Percentiles rank a stretch among this genome's conserved stretches.
phyloP scores from a whole-genome alignment of 306 rosid species.

The Vigna radiata region DNA sequence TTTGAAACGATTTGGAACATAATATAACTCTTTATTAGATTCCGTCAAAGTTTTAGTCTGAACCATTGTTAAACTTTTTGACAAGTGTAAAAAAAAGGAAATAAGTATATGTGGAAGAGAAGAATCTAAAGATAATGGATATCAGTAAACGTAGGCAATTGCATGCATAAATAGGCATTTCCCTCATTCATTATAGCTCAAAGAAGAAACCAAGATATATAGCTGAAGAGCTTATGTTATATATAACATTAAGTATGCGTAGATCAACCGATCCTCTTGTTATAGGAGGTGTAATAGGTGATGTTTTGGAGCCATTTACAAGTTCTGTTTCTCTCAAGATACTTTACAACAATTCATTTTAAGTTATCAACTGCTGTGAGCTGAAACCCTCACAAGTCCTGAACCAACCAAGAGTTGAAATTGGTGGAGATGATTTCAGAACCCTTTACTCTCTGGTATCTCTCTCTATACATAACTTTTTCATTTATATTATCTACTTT shows the following conservation, averaged over 20 bases:
- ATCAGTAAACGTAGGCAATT: neutral
- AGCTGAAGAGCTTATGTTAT: neutral
- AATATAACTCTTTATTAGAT: too few relatives aligned
- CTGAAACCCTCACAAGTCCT: conserved; percentile 45
- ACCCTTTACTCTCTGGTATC: conserved; percentile 39
- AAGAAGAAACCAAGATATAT: neutral
- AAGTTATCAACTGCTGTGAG: conserved; percentile 39
- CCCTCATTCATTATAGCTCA: neutral
- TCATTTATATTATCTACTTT: too few relatives aligned
- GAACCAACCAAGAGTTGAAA: too few relatives aligned
- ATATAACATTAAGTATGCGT: neutral
- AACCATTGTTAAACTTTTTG: too few relatives aligned
- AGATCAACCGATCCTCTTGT: conserved; percentile 29
- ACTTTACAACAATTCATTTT: neutral
- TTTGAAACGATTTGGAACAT: too few relatives aligned
- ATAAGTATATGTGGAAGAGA: neutral
- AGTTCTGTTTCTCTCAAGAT: conserved; percentile 1
- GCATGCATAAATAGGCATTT: neutral
- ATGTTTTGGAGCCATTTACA: conserved; percentile 35
- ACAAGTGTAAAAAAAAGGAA: too few relatives aligned
- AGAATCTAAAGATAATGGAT: neutral
- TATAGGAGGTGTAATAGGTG: conserved; percentile 38
- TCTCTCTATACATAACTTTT: neutral
- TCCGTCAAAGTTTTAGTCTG: too few relatives aligned
- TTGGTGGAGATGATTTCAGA: too few relatives aligned